These are phyloP conservation scores for Antitrichia curtipendula DNA, from an alignment of 225 moss, liverwort and hornwort genomes.

Conservation along the genomic window DNA sequence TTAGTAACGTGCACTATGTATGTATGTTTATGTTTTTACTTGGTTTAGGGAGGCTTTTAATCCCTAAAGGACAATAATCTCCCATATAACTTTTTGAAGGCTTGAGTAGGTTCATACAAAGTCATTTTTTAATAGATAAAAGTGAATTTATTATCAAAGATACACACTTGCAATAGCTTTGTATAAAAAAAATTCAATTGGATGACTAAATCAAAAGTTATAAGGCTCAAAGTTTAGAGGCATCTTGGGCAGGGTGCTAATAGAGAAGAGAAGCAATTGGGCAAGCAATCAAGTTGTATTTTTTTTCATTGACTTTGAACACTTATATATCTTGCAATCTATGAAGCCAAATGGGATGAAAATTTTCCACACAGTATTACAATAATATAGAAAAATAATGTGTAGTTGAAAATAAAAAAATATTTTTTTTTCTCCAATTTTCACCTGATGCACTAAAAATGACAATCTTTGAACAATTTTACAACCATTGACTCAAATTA, in stretches of 20 bases:
- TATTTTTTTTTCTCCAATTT: too few relatives aligned
- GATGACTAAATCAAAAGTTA: neutral
- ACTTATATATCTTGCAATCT: neutral
- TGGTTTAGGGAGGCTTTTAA: accelerated
- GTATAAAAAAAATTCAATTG: accelerated
- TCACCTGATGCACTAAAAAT: neutral
- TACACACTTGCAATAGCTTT: accelerated
- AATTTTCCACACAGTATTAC: neutral
- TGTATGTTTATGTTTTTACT: neutral
- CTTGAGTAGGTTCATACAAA: accelerated
- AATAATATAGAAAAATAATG: neutral
- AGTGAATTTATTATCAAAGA: neutral
- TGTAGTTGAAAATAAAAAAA: neutral
- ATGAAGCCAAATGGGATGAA: neutral
- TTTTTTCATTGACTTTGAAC: neutral
- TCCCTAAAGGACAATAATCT: accelerated
- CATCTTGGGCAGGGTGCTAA: accelerated
- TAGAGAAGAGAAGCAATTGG: accelerated
- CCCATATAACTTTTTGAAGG: accelerated
- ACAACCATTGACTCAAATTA: neutral
- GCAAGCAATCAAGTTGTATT: accelerated
- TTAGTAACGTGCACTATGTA: neutral
- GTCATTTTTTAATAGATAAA: neutral
- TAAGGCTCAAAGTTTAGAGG: neutral
- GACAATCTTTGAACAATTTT: neutral